Conservation (phyloP, 164 flowering plant species). For the Tinospora cordifolia region DNA sequence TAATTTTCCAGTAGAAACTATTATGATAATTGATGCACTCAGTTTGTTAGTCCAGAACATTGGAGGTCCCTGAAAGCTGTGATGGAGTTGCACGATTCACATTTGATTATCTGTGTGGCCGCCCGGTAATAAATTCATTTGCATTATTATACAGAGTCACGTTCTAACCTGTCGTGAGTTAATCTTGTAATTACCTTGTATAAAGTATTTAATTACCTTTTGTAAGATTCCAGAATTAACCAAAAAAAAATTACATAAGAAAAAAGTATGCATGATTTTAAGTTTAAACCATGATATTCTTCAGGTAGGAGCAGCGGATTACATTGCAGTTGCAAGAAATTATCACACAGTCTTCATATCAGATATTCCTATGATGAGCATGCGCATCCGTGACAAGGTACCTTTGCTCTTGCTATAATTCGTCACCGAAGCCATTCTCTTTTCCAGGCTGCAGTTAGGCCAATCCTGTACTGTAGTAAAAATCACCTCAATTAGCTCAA, state of each 20-base stretch:
- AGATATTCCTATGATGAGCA: constrained; percentile 87
- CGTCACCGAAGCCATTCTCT: neutral
- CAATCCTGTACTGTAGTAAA: neutral
- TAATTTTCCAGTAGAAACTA: neutral
- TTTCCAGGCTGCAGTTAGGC: neutral
- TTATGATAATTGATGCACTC: neutral
- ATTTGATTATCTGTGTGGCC: constrained; percentile 89
- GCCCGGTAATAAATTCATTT: constrained; percentile 50
- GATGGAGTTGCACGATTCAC: constrained; percentile 80
- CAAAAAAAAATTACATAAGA: no score
- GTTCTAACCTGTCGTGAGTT: no score
- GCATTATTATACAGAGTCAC: neutral
- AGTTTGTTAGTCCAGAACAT: constrained; percentile 34
- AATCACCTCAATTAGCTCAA: neutral
- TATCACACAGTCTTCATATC: constrained; percentile 87
- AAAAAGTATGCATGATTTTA: neutral
- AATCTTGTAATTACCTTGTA: neutral
- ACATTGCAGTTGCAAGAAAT: constrained; percentile 79
- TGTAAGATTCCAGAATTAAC: no score
- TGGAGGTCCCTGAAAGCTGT: constrained; percentile 87
- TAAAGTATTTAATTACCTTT: no score
- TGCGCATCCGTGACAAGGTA: constrained; percentile 97
- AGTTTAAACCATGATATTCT: constrained; percentile 6
- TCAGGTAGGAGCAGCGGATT: constrained; percentile 96
- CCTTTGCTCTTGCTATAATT: neutral